phyloP scores from a whole-genome alignment of 2,329 filamentous ascomycete species.

The Hirsutella thompsonii region DNA sequence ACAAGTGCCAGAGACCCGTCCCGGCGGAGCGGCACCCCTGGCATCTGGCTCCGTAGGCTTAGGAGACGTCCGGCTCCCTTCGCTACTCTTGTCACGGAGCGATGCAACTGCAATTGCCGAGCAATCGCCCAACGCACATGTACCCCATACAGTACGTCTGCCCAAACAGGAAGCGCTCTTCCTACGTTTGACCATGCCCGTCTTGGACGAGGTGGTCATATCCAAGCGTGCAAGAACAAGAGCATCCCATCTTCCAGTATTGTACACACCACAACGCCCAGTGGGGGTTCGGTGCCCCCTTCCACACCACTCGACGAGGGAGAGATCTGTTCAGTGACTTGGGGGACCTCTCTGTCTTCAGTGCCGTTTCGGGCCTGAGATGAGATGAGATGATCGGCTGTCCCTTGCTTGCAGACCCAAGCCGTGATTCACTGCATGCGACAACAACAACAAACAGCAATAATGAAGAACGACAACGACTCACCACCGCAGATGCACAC shows the following conservation, averaged over 20 bases:
- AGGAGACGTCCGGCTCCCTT: not conserved
- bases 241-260: not conserved
- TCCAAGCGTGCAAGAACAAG: not conserved
- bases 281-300: too few relatives aligned
- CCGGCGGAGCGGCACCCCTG: constrained; percentile 4
- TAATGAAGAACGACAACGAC: not conserved
- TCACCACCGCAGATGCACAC: too few relatives aligned
- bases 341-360: constrained; percentile 1
- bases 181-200: not conserved
- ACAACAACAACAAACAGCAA: not conserved
- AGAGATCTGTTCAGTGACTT: not conserved
- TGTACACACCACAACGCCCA: not conserved
- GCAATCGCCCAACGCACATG: not conserved
- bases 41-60: constrained; percentile 1
- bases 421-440: not conserved
- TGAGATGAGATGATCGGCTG: constrained; percentile 5
- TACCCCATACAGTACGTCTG: not conserved
- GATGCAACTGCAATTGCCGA: not conserved
- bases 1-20: constrained; percentile 1
- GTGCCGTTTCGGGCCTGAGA: constrained; percentile 1
- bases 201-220: too few relatives aligned
- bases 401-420: constrained; percentile 3
- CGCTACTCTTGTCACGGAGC: not conserved
- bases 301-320: not conserved
- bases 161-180: not conserved